These are phyloP conservation scores for Neopestalotiopsis sp. DNA, from an alignment of 2,329 filamentous ascomycete genomes.

Conservation along the genomic window DNA sequence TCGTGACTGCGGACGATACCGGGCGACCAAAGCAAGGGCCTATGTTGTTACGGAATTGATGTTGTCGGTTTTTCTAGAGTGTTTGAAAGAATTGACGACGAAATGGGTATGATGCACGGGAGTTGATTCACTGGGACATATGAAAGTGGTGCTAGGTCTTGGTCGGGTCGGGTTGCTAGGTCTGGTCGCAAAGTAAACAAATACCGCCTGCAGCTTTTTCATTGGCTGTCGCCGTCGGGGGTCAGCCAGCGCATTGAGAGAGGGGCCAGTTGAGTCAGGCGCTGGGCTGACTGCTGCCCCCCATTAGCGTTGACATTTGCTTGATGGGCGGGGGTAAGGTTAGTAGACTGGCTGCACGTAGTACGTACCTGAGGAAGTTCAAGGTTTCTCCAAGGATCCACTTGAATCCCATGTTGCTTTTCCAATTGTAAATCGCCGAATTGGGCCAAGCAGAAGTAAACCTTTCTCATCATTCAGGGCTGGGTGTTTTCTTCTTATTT, in stretches of 20 bases:
- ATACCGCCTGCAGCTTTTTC: conserved; percentile 5
- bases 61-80: neutral
- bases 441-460: neutral
- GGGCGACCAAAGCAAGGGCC: neutral
- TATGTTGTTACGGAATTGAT: neutral
- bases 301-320: neutral
- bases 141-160: conserved; percentile 13
- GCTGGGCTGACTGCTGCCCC: neutral
- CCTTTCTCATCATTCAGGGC: too few species aligned
- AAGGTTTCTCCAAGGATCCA: neutral
- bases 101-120: neutral
- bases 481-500: too few species aligned
- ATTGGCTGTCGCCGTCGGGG: conserved; percentile 7
- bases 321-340: neutral
- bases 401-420: neutral
- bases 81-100: neutral
- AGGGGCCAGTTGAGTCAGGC: neutral
- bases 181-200: conserved; percentile 20
- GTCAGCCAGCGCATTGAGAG: neutral
- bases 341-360: neutral
- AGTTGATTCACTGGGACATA: neutral
- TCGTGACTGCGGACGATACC: neutral
- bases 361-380: neutral
- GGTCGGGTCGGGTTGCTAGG: conserved; percentile 8
- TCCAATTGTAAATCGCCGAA: neutral